These are phyloP conservation scores for Bryoerythrophyllum caledonicum DNA, from an alignment of 225 moss, liverwort and hornwort genomes.

Conservation along the genomic window DNA sequence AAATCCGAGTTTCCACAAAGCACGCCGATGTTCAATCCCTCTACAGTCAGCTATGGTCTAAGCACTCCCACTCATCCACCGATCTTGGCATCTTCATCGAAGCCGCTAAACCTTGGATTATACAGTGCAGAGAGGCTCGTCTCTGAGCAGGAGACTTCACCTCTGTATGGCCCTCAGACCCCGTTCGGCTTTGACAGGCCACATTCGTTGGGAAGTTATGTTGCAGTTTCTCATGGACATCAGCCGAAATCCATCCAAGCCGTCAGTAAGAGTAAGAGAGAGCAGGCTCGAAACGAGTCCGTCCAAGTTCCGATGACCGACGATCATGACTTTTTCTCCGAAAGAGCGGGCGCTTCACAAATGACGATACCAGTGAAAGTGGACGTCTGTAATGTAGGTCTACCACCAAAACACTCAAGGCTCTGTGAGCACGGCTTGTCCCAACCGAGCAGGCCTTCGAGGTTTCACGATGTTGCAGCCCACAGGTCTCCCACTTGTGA, in stretches of 20 bases:
- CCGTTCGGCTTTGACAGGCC: conserved; percentile 26
- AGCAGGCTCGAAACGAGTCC: conserved; percentile 25
- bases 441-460: conserved; percentile 37
- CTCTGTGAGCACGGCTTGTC: conserved; percentile 37
- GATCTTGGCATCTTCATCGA: conserved; percentile 27
- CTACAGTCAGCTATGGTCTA: conserved; percentile 30
- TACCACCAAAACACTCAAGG: conserved; percentile 25
- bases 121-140: conserved; percentile 29
- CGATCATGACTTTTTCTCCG: conserved; percentile 29
- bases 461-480: conserved; percentile 28
- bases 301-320: conserved; percentile 33
- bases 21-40: conserved; percentile 26
- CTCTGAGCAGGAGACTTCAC: conserved; percentile 28
- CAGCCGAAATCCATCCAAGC: conserved; percentile 29
- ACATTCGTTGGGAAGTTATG: conserved; percentile 15
- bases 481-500: conserved; percentile 25
- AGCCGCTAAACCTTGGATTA: conserved; percentile 28
- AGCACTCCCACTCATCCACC: conserved; percentile 35
- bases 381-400: conserved; percentile 31
- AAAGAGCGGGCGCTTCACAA: conserved; percentile 37
- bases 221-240: conserved; percentile 34
- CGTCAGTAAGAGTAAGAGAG: conserved; percentile 32
- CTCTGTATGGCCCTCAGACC: conserved; percentile 29
- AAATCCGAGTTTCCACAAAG: conserved; percentile 34
- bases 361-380: conserved; percentile 36